phyloP scores from a whole-genome alignment of 495 filamentous ascomycete genomes.

The Tuber borchii region DNA sequence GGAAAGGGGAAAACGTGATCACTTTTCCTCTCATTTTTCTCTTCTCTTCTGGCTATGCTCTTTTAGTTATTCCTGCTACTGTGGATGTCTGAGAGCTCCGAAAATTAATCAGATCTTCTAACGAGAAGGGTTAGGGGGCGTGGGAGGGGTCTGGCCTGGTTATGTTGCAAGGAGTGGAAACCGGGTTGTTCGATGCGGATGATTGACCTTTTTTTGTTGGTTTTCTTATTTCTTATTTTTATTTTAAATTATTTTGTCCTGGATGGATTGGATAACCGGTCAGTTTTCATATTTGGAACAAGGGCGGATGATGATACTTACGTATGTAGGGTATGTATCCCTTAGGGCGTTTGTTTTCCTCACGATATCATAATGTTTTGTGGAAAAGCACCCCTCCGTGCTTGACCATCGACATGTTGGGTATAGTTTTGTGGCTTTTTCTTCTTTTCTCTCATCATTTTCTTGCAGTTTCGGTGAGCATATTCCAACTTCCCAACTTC shows the following conservation, averaged over 20 bases:
- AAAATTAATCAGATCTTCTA: background rate
- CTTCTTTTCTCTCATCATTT: background rate
- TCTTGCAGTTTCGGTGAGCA: background rate
- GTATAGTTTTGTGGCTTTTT: background rate
- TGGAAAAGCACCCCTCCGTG: background rate
- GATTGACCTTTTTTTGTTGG: conserved; percentile 2
- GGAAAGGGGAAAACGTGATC: background rate
- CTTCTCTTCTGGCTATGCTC: background rate
- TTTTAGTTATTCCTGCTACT: background rate
- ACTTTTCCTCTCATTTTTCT: background rate
- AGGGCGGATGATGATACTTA: background rate
- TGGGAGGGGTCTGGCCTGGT: background rate
- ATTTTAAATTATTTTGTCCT: background rate
- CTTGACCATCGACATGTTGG: background rate
- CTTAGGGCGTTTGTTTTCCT: background rate
- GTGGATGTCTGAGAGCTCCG: background rate
- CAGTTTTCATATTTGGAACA: conserved; percentile 3
- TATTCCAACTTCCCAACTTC: conserved; percentile 1
- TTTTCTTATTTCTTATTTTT: background rate
- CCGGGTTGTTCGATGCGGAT: background rate
- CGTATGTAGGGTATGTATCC: background rate
- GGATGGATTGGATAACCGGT: background rate
- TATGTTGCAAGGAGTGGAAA: background rate
- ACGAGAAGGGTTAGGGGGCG: background rate
- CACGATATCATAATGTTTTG: background rate